Conservation (phyloP, 441 rosid genomes). For the Populus tomentosa region DNA sequence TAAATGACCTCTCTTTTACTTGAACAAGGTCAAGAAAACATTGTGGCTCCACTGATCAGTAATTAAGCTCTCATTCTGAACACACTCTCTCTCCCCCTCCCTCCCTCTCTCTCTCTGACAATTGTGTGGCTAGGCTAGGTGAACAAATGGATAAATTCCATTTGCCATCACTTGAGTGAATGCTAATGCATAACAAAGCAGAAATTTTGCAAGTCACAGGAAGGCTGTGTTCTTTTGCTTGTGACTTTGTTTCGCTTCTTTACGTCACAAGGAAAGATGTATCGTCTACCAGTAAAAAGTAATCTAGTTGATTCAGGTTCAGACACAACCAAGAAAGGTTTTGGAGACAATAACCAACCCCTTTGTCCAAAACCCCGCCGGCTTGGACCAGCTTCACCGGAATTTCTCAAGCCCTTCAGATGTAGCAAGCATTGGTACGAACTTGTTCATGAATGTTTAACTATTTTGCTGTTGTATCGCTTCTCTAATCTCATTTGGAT, state of each 20-base stretch:
- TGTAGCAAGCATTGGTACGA: constrained; percentile 54
- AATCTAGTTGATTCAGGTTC: constrained; percentile 32
- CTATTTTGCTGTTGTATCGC: background rate
- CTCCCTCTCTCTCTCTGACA: background rate
- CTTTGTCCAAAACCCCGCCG: constrained; percentile 81
- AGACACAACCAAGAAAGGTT: constrained; percentile 17
- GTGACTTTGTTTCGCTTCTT: constrained; percentile 16
- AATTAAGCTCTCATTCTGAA: constrained; percentile 10
- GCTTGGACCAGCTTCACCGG: constrained; percentile 42
- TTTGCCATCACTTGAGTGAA: constrained; percentile 6
- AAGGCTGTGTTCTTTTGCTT: constrained; percentile 6
- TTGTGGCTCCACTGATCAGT: constrained; percentile 27
- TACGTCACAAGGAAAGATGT: constrained; percentile 29
- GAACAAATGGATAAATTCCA: background rate
- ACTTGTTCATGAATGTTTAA: background rate
- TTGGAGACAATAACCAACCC: constrained; percentile 28
- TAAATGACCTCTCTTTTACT: constrained; percentile 25
- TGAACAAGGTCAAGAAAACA: constrained; percentile 18
- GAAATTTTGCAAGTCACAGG: constrained; percentile 2
- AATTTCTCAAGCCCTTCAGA: constrained; percentile 49
- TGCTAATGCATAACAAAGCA: background rate
- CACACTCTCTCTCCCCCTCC: background rate
- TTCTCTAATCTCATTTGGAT: background rate
- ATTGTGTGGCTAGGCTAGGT: constrained; percentile 12
- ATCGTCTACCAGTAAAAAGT: constrained; percentile 38